A percentile compares a stretch with the other conserved stretches of the same genome.
Evolutionary conservation across 2,329 filamentous ascomycete species (phyloP).

Genomic region (Ophiostoma sp.): DNA sequence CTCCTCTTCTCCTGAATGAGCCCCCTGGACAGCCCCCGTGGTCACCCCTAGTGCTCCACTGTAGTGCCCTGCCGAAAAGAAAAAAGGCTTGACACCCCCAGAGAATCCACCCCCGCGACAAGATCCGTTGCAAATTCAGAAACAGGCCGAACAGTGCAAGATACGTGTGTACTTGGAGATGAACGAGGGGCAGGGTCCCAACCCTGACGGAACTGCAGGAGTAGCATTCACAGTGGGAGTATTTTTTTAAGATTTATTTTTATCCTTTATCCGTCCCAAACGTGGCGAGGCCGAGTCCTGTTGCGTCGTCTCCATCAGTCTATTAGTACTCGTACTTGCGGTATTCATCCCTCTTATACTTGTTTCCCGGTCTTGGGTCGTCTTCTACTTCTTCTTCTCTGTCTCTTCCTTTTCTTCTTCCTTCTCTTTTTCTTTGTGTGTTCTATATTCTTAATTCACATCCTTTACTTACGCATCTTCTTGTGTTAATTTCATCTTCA

Average conservation of each 20-base stretch:
- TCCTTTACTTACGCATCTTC: constrained; percentile 2
- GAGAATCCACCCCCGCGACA: constrained; percentile 11
- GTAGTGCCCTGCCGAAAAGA: background rate
- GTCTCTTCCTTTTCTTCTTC: background rate
- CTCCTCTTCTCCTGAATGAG: background rate
- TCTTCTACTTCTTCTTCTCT: background rate
- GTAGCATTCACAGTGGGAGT: background rate
- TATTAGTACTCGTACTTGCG: constrained; percentile 1
- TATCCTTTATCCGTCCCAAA: background rate
- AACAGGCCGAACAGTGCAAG: background rate
- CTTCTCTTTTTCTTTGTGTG: background rate
- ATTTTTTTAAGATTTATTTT: background rate
- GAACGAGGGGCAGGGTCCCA: background rate
- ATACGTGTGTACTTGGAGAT: background rate
- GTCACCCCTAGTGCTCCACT: background rate
- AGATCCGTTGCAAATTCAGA: constrained; percentile 11
- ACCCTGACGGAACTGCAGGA: background rate
- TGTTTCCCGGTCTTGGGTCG: background rate
- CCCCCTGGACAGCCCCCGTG: background rate
- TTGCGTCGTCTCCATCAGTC: background rate
- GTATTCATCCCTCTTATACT: background rate
- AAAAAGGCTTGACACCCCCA: background rate
- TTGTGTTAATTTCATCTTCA: constrained; percentile 9
- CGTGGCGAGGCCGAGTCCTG: background rate
- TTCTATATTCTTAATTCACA: background rate